A percentile compares a stretch with the other conserved stretches of the same genome.
phyloP scores from a whole-genome alignment of 192 early-diverging fungal species.

The Backusella australiensis region DNA sequence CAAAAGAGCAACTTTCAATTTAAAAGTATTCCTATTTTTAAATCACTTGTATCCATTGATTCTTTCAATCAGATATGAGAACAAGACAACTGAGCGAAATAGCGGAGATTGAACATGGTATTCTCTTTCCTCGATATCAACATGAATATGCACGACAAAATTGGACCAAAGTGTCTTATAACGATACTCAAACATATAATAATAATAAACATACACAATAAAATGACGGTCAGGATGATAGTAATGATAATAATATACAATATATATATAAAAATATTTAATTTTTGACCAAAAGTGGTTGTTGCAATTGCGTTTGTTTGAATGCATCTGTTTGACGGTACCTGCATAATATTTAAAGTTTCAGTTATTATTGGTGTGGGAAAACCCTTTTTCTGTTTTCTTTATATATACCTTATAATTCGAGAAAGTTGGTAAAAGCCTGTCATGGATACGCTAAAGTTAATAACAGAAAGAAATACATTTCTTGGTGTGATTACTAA shows the following conservation, averaged over 20 bases:
- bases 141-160: not conserved
- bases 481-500: slow-evolving; percentile 93
- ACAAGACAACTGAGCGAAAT: too few relatives aligned
- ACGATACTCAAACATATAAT: not conserved
- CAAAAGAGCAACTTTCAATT: not conserved
- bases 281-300: not conserved
- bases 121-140: not conserved
- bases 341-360: not conserved
- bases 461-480: slow-evolving; percentile 84
- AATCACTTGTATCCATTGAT: not conserved
- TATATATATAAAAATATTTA: not conserved
- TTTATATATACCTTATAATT: slow-evolving; percentile 59
- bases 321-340: slow-evolving; percentile 1
- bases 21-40: not conserved
- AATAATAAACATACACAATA: not conserved
- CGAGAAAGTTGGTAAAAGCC: slow-evolving; percentile 85
- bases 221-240: not conserved
- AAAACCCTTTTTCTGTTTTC: not conserved
- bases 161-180: not conserved
- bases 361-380: not conserved
- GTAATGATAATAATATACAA: not conserved
- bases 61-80: not conserved
- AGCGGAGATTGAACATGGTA: not conserved
- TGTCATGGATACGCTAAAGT: slow-evolving; percentile 89
- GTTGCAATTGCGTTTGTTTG: not conserved